These are phyloP conservation scores for Sporopachydermia lactativora DNA, from an alignment of 805 yeast species.

Conservation along the genomic window DNA sequence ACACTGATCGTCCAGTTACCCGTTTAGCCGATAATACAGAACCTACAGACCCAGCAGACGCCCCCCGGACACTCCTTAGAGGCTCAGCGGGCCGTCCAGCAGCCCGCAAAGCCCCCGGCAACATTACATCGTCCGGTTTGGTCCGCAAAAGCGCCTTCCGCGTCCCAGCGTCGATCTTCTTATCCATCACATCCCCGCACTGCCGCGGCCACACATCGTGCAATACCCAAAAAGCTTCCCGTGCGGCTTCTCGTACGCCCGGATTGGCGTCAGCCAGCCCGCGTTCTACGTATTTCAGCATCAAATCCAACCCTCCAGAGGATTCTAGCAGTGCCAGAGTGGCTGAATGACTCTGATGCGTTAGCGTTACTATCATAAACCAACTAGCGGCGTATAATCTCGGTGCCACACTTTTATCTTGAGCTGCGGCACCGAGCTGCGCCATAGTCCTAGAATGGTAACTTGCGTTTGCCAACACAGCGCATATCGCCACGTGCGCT, in stretches of 20 bases:
- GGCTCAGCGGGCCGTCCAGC: too few species aligned
- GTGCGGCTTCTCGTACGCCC: slow-evolving; percentile 59
- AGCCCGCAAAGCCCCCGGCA: too few species aligned
- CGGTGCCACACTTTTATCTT: slow-evolving; percentile 61
- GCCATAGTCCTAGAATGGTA: slow-evolving; percentile 37
- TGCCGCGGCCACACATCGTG: slow-evolving; percentile 37
- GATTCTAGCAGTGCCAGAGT: slow-evolving; percentile 17
- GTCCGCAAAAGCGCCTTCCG: background rate
- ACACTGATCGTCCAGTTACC: background rate
- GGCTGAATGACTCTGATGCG: slow-evolving; percentile 28
- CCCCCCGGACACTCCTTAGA: too few species aligned
- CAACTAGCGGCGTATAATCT: slow-evolving; percentile 57
- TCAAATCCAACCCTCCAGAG: slow-evolving; percentile 24
- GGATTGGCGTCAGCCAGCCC: slow-evolving; percentile 74
- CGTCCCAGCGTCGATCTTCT: slow-evolving; percentile 3
- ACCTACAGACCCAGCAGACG: too few species aligned
- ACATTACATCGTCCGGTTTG: background rate
- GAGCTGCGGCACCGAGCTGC: slow-evolving; percentile 34
- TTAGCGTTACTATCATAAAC: slow-evolving; percentile 45
- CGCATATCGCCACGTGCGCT: slow-evolving; percentile 37
- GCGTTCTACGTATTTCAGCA: slow-evolving; percentile 38
- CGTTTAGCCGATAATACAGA: too few species aligned
- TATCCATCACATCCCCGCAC: slow-evolving; percentile 27
- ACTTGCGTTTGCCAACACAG: slow-evolving; percentile 40
- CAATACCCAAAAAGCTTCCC: slow-evolving; percentile 62